Evolutionary conservation across 2,329 filamentous ascomycete genomes (phyloP).

Genomic region (Diaporthe aspalathi): DNA sequence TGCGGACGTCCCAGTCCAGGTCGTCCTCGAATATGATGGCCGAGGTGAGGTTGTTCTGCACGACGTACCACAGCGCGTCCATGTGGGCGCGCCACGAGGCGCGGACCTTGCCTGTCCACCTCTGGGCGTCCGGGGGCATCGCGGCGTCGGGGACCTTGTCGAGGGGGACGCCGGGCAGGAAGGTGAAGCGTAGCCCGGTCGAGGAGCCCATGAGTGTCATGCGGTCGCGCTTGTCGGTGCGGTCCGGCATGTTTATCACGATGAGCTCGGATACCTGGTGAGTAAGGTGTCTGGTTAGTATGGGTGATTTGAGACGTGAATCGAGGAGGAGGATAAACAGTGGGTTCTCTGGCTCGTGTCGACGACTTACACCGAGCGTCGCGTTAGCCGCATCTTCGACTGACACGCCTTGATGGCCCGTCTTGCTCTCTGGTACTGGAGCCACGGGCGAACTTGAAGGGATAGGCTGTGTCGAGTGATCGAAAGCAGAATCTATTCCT

Average conservation of each 20-base stretch:
- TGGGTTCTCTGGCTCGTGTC: no score
- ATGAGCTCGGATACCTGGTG: background rate
- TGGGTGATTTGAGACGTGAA: background rate
- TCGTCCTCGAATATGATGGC: conserved; percentile 68
- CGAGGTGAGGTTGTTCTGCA: conserved; percentile 57
- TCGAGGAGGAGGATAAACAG: no score
- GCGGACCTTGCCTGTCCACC: conserved; percentile 25
- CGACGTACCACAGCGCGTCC: conserved; percentile 46
- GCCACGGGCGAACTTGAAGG: background rate
- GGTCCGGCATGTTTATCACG: conserved; percentile 19
- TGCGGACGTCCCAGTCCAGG: conserved; percentile 66
- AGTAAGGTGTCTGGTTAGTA: background rate
- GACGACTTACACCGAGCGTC: conserved; percentile 12
- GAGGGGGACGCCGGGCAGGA: conserved; percentile 9
- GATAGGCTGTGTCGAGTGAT: background rate
- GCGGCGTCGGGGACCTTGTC: background rate
- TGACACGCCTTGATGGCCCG: background rate
- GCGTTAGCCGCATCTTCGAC: conserved; percentile 4
- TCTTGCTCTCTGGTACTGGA: background rate
- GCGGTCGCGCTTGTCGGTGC: conserved; percentile 16
- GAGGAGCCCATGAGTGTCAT: conserved; percentile 12
- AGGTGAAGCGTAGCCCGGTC: conserved; percentile 9
- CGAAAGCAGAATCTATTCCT: background rate
- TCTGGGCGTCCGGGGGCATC: background rate
- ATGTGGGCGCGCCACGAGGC: conserved; percentile 4